These are phyloP conservation scores for Diddensiella santjacobensis DNA, from an alignment of 805 yeast genomes.

Conservation along the genomic window DNA sequence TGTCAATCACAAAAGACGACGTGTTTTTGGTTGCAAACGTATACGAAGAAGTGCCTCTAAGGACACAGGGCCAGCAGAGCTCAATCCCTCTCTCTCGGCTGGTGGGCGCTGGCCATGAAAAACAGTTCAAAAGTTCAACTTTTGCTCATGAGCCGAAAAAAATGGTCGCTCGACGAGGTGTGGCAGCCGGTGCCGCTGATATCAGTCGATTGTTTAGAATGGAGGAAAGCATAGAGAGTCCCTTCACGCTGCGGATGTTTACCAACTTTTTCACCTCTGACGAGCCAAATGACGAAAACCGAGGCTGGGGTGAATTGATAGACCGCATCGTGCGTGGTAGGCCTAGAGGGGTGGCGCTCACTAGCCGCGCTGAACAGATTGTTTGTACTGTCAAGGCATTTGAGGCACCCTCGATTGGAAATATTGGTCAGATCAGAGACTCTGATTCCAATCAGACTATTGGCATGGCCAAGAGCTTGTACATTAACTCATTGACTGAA, in stretches of 20 bases:
- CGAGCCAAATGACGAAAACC: constrained; percentile 43
- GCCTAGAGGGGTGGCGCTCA: constrained; percentile 64
- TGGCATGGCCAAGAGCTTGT: constrained; percentile 45
- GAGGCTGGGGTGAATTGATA: constrained; percentile 87
- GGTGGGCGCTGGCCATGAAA: constrained; percentile 4
- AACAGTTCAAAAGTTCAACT: constrained; percentile 22
- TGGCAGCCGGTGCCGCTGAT: constrained; percentile 86
- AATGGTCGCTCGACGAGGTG: constrained; percentile 58
- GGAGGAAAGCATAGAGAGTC: constrained; percentile 60
- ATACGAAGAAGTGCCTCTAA: constrained; percentile 61
- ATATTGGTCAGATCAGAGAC: constrained; percentile 34
- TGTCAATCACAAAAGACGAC: constrained; percentile 53
- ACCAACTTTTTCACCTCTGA: constrained; percentile 58
- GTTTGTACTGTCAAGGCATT: constrained; percentile 71
- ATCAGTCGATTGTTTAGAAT: constrained; percentile 72
- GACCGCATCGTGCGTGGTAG: constrained; percentile 76
- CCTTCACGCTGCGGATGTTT: constrained; percentile 65
- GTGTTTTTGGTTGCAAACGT: constrained; percentile 73
- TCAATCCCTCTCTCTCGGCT: constrained; percentile 10
- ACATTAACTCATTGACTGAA: constrained; percentile 23
- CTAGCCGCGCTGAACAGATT: constrained; percentile 73
- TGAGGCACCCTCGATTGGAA: constrained; percentile 37
- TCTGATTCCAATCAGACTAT: constrained; percentile 47
- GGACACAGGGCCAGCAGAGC: constrained; percentile 16
- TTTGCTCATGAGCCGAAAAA: constrained; percentile 11